Base-by-base conservation (phyloP, 2,329 filamentous ascomycete genomes). In the Endothia cerciana region DNA sequence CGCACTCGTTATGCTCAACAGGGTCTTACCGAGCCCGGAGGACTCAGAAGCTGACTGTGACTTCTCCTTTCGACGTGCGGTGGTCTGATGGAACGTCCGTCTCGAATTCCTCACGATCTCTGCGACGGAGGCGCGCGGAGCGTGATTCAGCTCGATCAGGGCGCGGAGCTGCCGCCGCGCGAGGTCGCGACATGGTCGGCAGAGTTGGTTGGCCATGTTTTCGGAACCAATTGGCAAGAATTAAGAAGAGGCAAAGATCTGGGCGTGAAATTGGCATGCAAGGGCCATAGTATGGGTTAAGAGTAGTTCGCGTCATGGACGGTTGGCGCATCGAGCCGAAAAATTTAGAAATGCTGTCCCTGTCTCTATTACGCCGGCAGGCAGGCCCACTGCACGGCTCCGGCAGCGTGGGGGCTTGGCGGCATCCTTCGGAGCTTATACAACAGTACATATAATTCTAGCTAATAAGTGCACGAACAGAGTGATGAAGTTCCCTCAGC, bases 141-240 rank as follows among this genome's bases (percentile, higher is more conserved):
- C 51, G 41, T 51, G 58, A 19, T 56, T 57, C 28, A 58, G 51
- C 45, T 68, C 62, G 47, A 59, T 49, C 38, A 68, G 28, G 43
- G 60, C 64, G 28, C 65, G 67, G 5, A 81, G 75, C 73, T 83
- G 81, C 36, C 62, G 65, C 47, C 67, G 67, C 55, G 62, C 62
- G 30, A 69, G 30, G 56, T 67, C 67, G 55, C 67, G 67, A 55
- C 67, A 69, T 60, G 74, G 74, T 65, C 76, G 75, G 73, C 82
- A 84, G 71, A 76, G 78, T 72, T 81, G 79, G 71, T 81, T 83
- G 68, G 81, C 79, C 78, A 84, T 81, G 36, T 71, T 63, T 62
- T 62, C 57, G n/a, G 2, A 30, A 7, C 22, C 6, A 45, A 19
- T 43, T 19, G 25, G 13, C 36, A 25, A 30, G 25, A 25, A 13